phyloP scores from a whole-genome alignment of 805 yeast species.

The Pichia scutulata region DNA sequence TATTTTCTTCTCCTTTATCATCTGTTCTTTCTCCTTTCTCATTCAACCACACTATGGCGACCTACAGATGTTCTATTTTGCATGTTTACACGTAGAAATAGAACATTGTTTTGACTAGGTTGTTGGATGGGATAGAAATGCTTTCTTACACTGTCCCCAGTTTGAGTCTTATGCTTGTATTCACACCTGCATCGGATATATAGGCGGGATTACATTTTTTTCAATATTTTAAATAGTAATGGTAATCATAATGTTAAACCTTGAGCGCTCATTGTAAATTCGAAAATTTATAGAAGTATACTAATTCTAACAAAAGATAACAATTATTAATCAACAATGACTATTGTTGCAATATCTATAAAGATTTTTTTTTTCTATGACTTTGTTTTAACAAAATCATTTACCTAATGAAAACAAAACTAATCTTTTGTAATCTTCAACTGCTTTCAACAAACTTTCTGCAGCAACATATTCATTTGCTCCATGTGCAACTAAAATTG shows the following conservation, averaged over 20 bases:
- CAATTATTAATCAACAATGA: no score
- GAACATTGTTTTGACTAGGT: neutral
- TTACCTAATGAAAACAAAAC: conserved; percentile 19
- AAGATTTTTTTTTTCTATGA: neutral
- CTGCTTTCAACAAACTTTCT: conserved; percentile 40
- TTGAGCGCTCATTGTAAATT: neutral
- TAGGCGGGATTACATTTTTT: conserved; percentile 11
- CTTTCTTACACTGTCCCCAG: conserved; percentile 10
- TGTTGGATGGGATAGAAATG: conserved; percentile 8
- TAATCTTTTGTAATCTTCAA: conserved; percentile 45
- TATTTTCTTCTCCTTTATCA: neutral
- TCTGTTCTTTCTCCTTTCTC: neutral
- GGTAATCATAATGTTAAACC: neutral
- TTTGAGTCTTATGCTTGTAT: conserved; percentile 14
- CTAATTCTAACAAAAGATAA: no score
- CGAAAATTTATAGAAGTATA: neutral
- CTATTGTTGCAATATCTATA: no score
- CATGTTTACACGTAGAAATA: neutral
- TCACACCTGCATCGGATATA: conserved; percentile 14
- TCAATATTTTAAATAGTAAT: neutral
- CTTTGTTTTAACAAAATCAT: neutral
- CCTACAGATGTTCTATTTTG: neutral
- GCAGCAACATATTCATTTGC: conserved; percentile 46
- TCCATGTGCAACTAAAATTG: conserved; percentile 53
- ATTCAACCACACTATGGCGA: neutral